Evolutionary conservation across 805 yeast species (phyloP).

Genomic region (Wickerhamomyces silvicola): DNA sequence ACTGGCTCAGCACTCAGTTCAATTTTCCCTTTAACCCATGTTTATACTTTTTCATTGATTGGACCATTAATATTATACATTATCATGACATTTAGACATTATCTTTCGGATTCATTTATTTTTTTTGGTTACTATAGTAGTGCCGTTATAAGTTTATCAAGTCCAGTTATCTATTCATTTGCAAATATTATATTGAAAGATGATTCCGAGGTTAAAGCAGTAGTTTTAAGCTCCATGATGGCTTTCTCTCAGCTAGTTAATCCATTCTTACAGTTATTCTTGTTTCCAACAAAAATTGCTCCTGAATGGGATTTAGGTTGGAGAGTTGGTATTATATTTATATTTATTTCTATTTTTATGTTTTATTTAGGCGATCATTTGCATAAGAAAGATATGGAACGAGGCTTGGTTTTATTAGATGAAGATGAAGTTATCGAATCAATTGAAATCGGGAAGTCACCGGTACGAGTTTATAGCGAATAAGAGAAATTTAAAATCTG

Average conservation of each 20-base stretch:
- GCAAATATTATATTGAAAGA: neutral
- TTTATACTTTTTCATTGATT: neutral
- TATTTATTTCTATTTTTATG: conserved; percentile 5
- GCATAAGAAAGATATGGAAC: conserved; percentile 1
- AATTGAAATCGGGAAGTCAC: too few species aligned
- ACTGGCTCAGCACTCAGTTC: neutral
- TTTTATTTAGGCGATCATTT: conserved; percentile 5
- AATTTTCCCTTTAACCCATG: neutral
- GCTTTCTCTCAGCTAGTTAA: neutral
- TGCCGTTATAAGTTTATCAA: neutral
- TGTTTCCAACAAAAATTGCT: neutral
- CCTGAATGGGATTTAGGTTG: conserved; percentile 1
- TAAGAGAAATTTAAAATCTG: too few species aligned
- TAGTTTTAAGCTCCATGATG: conserved; percentile 1
- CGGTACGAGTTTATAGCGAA: too few species aligned
- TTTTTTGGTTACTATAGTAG: neutral
- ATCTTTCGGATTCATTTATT: neutral
- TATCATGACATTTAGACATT: neutral
- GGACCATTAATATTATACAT: neutral
- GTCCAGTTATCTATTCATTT: neutral
- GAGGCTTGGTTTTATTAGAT: too few species aligned
- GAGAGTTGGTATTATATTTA: neutral
- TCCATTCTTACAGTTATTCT: neutral
- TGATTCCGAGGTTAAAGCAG: conserved; percentile 1
- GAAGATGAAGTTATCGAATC: too few species aligned